Evolutionary conservation across 495 filamentous ascomycete genomes (phyloP).

Genomic region (Letharia lupina): DNA sequence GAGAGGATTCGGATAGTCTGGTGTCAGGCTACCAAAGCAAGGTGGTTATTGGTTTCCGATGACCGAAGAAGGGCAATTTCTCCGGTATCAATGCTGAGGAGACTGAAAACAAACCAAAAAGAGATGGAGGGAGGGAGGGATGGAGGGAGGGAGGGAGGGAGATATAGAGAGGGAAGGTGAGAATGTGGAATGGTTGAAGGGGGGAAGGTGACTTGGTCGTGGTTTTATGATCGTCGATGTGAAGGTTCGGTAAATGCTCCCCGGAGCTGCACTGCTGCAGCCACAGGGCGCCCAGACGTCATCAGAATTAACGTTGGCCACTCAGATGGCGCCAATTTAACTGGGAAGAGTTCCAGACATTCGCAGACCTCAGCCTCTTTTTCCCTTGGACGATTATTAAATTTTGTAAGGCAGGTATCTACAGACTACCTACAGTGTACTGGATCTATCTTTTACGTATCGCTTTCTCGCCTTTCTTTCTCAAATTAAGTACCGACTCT

Average conservation of each 20-base stretch:
- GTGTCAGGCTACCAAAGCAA: background rate
- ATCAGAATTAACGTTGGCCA: background rate
- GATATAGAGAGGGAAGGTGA: too few relatives aligned
- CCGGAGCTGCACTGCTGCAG: background rate
- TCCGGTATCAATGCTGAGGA: too few relatives aligned
- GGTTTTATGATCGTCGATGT: slow-evolving; percentile 1
- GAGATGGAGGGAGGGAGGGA: background rate
- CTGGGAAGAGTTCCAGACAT: background rate
- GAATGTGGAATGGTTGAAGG: background rate
- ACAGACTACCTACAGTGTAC: too few relatives aligned
- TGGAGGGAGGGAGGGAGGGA: background rate
- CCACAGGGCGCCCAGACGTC: background rate
- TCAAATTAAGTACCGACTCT: too few relatives aligned
- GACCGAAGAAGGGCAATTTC: background rate
- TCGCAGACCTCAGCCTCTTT: background rate
- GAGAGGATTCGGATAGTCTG: too few relatives aligned
- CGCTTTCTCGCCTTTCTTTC: too few relatives aligned
- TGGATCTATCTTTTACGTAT: too few relatives aligned
- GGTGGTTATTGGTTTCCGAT: background rate
- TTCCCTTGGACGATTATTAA: too few relatives aligned
- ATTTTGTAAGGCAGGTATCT: too few relatives aligned
- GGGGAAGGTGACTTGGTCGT: background rate
- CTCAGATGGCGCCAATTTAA: background rate
- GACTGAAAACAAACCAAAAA: too few relatives aligned
- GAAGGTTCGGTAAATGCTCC: background rate